Conservation (phyloP, 2,329 filamentous ascomycete genomes). For the Phaeophleospora eucalypticola region DNA sequence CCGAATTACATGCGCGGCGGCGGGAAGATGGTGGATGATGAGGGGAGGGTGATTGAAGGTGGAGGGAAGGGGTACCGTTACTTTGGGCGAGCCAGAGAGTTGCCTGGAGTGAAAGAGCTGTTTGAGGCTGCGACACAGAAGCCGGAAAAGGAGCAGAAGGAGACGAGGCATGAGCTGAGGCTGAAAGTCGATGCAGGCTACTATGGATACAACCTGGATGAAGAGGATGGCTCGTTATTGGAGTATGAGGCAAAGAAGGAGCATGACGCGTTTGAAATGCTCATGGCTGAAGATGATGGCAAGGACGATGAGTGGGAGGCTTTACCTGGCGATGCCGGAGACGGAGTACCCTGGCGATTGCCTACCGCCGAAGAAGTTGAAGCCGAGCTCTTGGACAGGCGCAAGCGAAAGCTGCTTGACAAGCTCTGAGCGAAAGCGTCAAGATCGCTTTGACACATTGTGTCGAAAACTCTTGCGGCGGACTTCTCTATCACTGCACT, state of each 20-base stretch:
- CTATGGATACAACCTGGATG: constrained; percentile 89
- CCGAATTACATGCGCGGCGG: constrained; percentile 89
- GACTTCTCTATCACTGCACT: neutral
- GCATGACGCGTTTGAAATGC: constrained; percentile 68
- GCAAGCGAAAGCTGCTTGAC: constrained; percentile 77
- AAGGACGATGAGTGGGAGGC: constrained; percentile 62
- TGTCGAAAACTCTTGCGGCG: neutral
- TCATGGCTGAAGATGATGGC: constrained; percentile 50
- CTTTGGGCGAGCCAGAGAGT: constrained; percentile 82
- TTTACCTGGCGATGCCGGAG: constrained; percentile 79
- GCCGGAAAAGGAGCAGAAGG: constrained; percentile 56
- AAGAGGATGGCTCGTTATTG: constrained; percentile 79
- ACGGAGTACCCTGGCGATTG: constrained; percentile 76
- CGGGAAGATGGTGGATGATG: constrained; percentile 50
- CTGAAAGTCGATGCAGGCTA: constrained; percentile 87
- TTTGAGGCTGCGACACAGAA: constrained; percentile 71
- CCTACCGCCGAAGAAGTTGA: constrained; percentile 91
- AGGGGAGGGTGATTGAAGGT: constrained; percentile 53
- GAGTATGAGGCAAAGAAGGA: constrained; percentile 81
- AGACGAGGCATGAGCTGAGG: constrained; percentile 63
- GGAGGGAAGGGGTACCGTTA: constrained; percentile 91
- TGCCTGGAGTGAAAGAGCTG: constrained; percentile 94
- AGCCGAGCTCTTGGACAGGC: constrained; percentile 81
- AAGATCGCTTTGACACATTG: neutral
- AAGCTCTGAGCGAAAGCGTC: constrained; percentile 35